phyloP scores from a whole-genome alignment of 2,329 filamentous ascomycete species.

The Septoria linicola region DNA sequence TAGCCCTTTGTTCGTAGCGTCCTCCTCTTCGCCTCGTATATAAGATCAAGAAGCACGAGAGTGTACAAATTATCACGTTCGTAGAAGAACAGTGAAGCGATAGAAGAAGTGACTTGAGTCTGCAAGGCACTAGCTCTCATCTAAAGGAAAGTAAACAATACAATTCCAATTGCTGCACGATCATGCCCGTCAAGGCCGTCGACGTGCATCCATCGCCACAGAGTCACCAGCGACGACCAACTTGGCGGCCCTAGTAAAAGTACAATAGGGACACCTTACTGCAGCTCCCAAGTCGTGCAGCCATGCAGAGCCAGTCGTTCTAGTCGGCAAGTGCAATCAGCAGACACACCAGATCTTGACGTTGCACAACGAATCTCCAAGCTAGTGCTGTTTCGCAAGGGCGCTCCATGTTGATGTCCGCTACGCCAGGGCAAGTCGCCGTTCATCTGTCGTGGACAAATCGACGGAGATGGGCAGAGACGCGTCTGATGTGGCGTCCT shows the following conservation, averaged over 20 bases:
- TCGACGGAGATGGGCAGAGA: constrained; percentile 6
- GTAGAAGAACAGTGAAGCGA: constrained; percentile 2
- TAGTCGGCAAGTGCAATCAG: constrained; percentile 9
- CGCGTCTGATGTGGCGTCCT: constrained; percentile 7
- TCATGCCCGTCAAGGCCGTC: constrained; percentile 12
- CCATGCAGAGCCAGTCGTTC: constrained; percentile 13
- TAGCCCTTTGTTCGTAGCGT: neutral
- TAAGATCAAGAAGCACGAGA: neutral
- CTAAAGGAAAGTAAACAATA: constrained; percentile 18
- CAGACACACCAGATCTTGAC: constrained; percentile 12
- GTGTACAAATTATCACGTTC: constrained; percentile 2
- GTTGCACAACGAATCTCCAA: constrained; percentile 15
- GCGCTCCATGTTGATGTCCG: constrained; percentile 12
- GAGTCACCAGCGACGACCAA: constrained; percentile 15
- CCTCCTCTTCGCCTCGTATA: too few relatives aligned
- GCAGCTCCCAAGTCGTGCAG: constrained; percentile 8
- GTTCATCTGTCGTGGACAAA: constrained; percentile 11
- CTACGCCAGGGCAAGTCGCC: constrained; percentile 17
- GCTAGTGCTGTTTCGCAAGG: constrained; percentile 16
- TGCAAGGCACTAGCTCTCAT: constrained; percentile 19
- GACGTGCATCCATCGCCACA: constrained; percentile 3
- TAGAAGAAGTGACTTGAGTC: constrained; percentile 5
- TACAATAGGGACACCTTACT: constrained; percentile 17
- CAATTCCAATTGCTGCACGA: constrained; percentile 9
- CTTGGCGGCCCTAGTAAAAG: constrained; percentile 16